Base-by-base conservation (phyloP, 2,329 filamentous ascomycete species). In the Periconia macrospinosa region DNA sequence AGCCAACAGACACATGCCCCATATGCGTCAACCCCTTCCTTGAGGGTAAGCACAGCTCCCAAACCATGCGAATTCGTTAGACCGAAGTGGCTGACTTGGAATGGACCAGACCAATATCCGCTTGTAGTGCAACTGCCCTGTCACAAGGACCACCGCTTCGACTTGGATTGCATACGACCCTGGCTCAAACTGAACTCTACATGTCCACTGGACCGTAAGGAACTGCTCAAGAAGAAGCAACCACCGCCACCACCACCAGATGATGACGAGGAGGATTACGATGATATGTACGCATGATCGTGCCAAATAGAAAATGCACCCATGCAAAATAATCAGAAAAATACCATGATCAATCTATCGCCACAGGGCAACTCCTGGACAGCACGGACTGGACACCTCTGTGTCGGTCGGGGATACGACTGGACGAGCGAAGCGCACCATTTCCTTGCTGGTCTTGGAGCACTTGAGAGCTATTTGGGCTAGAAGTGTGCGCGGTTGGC, bases 151-250 rank as follows among this genome's bases (percentile, higher is more conserved):
- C 85, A 88, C 67, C 63, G 83, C 18, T 87, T 87, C 69, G 85
- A 88, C 71, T 69, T 87, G 23, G 85, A 87, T 62, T 88, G 85
- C 69, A 83, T 88, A 56, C 73, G 79, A 53, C 85, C 85, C 0
- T 88, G 85, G 85, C 70, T 88, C 57, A 81, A 86, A 59, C 74
- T 87, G 51, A 83, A 86, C 57, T 82, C 83, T 9, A 87, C 84
- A 18, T 88, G 85, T 71, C 85, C 85, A 17, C 75, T 87, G 45
- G 84, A 87, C 66, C 78, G 85, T 47, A 78, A 80, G 65, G 80
- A 83, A 66, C 75, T 87, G 54, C 74, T 82, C 17, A 84, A 85
- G 73, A 78, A 70, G 58, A 82, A 72, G 71, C 78, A 70, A 49
- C 65, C 70, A 15, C 70, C 67, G 1, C 63, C 66, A 15, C 68